Evolutionary conservation across 768 basidiomycete species (phyloP).

Genomic region (Rhodotorula toruloides): DNA sequence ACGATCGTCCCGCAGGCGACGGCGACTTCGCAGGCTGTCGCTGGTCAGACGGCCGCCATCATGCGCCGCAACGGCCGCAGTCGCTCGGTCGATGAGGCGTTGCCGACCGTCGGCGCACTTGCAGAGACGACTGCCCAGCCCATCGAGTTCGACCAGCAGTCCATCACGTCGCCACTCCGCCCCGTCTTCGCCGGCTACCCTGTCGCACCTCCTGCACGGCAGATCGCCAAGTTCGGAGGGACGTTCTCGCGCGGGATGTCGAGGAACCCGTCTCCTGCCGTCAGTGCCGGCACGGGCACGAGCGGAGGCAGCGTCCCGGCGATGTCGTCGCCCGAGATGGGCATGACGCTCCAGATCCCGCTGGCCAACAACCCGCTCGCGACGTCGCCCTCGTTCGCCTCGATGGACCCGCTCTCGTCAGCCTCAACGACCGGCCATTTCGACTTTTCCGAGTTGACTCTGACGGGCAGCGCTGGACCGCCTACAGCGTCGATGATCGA

Average conservation of each 20-base stretch:
- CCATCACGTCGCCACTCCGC: no score
- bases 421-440: neutral
- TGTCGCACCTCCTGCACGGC: neutral
- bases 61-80: neutral
- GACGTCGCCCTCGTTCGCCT: neutral
- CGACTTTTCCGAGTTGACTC: neutral
- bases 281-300: neutral
- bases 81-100: constrained; percentile 7
- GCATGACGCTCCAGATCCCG: neutral
- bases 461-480: neutral
- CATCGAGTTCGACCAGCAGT: neutral
- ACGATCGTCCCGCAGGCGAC: constrained; percentile 4
- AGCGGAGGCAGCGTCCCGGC: neutral
- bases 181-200: neutral
- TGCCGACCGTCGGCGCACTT: neutral
- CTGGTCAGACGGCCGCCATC: no score
- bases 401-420: neutral
- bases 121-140: no score
- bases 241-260: no score
- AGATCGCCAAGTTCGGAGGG: neutral
- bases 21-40: no score
- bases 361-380: neutral
- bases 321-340: neutral
- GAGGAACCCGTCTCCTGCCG: neutral
- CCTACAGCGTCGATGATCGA: neutral